Evolutionary conservation across 768 basidiomycete genomes (phyloP).

Genomic region (Leccinum pellstonianum): DNA sequence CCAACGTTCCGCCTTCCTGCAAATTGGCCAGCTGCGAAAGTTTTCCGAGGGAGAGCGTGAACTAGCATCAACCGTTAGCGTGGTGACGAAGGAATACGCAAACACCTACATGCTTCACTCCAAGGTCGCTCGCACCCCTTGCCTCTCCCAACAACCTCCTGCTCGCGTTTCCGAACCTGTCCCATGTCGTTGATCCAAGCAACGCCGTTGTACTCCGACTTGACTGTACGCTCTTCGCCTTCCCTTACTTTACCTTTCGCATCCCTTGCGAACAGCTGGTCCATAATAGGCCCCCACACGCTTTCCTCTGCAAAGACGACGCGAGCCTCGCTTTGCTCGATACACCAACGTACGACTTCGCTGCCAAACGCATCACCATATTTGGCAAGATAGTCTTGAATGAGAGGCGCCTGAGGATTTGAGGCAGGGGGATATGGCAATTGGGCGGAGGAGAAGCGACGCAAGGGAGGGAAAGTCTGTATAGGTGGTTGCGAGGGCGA

Average conservation of each 20-base stretch:
- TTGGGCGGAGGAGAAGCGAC: constrained; percentile 71
- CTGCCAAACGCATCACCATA: constrained; percentile 83
- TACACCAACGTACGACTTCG: constrained; percentile 92
- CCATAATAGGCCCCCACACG: constrained; percentile 59
- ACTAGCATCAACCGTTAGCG: constrained; percentile 41
- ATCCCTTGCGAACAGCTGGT: constrained; percentile 57
- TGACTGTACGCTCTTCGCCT: constrained; percentile 38
- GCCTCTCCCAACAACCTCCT: constrained; percentile 63
- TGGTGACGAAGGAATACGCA: not conserved
- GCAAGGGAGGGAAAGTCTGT: constrained; percentile 85
- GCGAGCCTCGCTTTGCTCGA: constrained; percentile 83
- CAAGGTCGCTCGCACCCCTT: constrained; percentile 52
- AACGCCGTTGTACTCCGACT: constrained; percentile 49
- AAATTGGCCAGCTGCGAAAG: constrained; percentile 70
- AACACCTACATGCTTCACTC: constrained; percentile 70
- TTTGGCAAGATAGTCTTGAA: constrained; percentile 70
- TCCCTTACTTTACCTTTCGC: constrained; percentile 27
- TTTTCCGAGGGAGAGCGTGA: constrained; percentile 91
- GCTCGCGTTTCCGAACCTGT: constrained; percentile 64
- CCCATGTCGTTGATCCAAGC: constrained; percentile 90
- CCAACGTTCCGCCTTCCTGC: constrained; percentile 43
- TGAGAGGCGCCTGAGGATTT: constrained; percentile 61
- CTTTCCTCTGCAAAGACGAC: constrained; percentile 79
- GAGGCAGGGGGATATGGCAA: constrained; percentile 59
- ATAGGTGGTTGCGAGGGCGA: constrained; percentile 81